Evolutionary conservation across 257 asterid genomes (phyloP).

Genomic region (Lithospermum erythrorhizon): DNA sequence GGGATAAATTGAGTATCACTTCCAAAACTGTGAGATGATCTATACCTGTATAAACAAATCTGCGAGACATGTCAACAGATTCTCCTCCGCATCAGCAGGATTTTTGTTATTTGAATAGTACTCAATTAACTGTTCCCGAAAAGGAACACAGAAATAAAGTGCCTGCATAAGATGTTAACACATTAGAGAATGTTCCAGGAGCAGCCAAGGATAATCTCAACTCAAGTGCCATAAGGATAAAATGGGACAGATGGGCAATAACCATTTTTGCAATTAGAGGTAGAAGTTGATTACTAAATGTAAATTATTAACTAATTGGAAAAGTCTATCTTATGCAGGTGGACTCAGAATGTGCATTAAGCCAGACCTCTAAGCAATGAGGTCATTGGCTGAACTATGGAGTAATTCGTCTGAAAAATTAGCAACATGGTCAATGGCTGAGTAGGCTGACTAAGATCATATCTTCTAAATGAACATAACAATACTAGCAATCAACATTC

Average conservation of each 20-base stretch:
- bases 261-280: not conserved
- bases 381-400: not conserved
- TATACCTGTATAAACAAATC: constrained; percentile 79
- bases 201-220: not conserved
- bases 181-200: not conserved
- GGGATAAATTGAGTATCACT: not conserved
- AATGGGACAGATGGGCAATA: not conserved
- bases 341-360: no score
- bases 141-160: constrained; percentile 87
- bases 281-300: not conserved
- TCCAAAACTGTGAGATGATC: constrained; percentile 1
- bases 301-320: not conserved
- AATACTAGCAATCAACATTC: not conserved
- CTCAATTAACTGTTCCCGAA: constrained; percentile 83
- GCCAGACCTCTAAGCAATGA: not conserved
- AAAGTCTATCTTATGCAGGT: not conserved
- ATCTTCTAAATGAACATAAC: no score
- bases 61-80: constrained; percentile 79
- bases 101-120: constrained; percentile 65
- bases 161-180: constrained; percentile 44
- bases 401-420: not conserved
- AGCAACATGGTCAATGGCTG: not conserved
- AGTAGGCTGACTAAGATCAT: not conserved
- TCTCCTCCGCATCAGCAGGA: constrained; percentile 70
- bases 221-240: not conserved